Evolutionary conservation across 805 yeast genomes (phyloP).

Genomic region (Saturnispora bothae): DNA sequence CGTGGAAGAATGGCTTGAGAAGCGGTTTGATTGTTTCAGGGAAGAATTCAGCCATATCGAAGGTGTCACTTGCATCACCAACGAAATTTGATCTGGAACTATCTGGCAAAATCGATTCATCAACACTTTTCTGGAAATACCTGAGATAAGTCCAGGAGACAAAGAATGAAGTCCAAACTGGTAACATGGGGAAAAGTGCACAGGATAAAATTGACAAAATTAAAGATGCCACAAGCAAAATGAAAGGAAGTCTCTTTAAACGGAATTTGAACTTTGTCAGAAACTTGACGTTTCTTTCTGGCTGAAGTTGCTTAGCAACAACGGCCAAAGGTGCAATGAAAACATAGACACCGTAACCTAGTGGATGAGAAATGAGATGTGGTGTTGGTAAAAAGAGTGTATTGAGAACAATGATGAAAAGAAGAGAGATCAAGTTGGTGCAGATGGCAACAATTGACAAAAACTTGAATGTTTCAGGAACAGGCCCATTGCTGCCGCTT

Average conservation of each 20-base stretch:
- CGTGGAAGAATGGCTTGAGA: constrained; percentile 41
- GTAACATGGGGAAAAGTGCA: constrained; percentile 42
- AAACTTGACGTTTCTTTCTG: constrained; percentile 43
- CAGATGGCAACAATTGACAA: constrained; percentile 42
- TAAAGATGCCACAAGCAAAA: constrained; percentile 10
- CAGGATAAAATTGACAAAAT: constrained; percentile 27
- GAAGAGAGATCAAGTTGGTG: constrained; percentile 45
- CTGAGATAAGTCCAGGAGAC: constrained; percentile 70
- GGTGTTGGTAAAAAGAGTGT: constrained; percentile 28
- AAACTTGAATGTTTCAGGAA: constrained; percentile 38
- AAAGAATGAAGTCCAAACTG: constrained; percentile 49
- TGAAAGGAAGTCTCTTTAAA: constrained; percentile 15
- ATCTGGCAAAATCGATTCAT: constrained; percentile 22
- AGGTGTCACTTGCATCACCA: constrained; percentile 89
- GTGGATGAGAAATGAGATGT: constrained; percentile 32
- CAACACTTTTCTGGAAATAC: constrained; percentile 50
- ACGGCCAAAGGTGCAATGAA: constrained; percentile 45
- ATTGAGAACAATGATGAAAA: constrained; percentile 20
- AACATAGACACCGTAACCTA: constrained; percentile 40
- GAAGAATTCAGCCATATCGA: constrained; percentile 74
- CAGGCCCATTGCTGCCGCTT: constrained; percentile 1
- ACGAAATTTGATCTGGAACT: constrained; percentile 26
- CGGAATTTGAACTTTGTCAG: constrained; percentile 25
- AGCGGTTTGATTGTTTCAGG: constrained; percentile 50
- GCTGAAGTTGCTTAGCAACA: constrained; percentile 47